Percentiles rank a stretch among this genome's conserved stretches.
These are phyloP conservation scores for Paecilomyces niveus DNA, from an alignment of 2,329 filamentous ascomycete species.

Conservation along the genomic window DNA sequence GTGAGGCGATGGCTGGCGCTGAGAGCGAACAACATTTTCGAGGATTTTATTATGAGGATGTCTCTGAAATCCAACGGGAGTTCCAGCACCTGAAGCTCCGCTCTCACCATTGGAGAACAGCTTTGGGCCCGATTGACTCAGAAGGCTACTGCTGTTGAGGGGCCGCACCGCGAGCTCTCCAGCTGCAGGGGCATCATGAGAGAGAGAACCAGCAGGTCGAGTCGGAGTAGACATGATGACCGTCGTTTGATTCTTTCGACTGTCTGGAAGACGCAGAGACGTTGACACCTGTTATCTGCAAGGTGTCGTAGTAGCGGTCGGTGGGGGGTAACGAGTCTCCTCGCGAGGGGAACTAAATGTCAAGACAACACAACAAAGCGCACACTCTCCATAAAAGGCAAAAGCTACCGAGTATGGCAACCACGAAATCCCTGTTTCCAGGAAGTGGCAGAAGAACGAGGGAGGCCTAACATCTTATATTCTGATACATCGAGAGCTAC, in stretches of 20 bases:
- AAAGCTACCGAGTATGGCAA: not conserved
- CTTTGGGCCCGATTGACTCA: conserved; percentile 23
- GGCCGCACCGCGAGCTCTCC: conserved; percentile 18
- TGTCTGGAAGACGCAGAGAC: too few species aligned
- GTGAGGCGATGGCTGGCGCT: conserved; percentile 73
- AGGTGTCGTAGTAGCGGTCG: not conserved
- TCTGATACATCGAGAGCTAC: not conserved
- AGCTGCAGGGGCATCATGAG: not conserved
- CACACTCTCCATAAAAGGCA: not conserved
- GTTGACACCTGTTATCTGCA: not conserved
- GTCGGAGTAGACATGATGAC: conserved; percentile 23
- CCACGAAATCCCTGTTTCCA: not conserved
- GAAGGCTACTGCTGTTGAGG: conserved; percentile 20
- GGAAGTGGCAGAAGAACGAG: not conserved
- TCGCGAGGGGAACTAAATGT: not conserved
- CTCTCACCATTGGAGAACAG: conserved; percentile 25
- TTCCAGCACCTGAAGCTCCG: conserved; percentile 28
- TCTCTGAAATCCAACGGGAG: conserved; percentile 36
- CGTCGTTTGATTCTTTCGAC: not conserved
- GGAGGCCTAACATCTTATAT: too few species aligned
- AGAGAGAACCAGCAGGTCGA: conserved; percentile 3
- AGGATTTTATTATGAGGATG: conserved; percentile 50
- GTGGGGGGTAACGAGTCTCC: not conserved
- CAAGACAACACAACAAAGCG: not conserved
- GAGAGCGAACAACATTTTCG: conserved; percentile 46